Base-by-base conservation (phyloP, 2,329 filamentous ascomycete species). In the Laburnicola sp. region DNA sequence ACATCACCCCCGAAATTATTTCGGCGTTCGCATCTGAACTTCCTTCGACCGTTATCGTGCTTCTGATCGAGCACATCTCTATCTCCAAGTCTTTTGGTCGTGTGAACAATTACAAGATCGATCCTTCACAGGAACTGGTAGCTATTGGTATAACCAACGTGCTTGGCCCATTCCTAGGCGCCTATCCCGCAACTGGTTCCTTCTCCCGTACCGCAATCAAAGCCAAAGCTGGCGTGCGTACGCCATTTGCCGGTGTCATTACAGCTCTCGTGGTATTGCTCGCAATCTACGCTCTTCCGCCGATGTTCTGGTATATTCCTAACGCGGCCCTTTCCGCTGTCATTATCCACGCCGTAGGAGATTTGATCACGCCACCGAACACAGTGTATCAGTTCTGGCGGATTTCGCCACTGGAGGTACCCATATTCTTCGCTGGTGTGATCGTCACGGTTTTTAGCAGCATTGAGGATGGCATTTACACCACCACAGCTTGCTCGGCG, bases 151-250 rank as follows among this genome's bases (percentile, higher is more conserved):
- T 97, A 25, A 88, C 87, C 31, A 97, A 97, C 69, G 79, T 97
- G 32, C 80, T 97, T 6, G 92, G 90, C 0, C 91, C 94, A 2
- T 96, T 97, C 76, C 56, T 97, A 2, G 94, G 93, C 44, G 94
- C 82, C 2, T 99, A 96, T 67, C 90, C 93, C 10, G 89, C 91
- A 0, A 99, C 93, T 2, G 94, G 94, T 2, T 97, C 93, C 3
- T 99, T 99, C 80, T 96, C 90, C 27, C 86, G 94, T 55, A 97
- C 94, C 25, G 93, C 94, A 45, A 97, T 99, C 76, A 96, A 97
- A 75, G 95, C 93, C 4, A 97, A 97, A 75, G 92, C 94, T 48
- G 94, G 94, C 66, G 93, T 97, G 3, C 86, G 91, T 21, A 97
- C 92, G 0, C 93, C 93, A 2, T 86, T 96, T 50, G 91, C 91